Conservation (phyloP, 164 flowering plant species). For the Tetrastigma voinierianum region DNA sequence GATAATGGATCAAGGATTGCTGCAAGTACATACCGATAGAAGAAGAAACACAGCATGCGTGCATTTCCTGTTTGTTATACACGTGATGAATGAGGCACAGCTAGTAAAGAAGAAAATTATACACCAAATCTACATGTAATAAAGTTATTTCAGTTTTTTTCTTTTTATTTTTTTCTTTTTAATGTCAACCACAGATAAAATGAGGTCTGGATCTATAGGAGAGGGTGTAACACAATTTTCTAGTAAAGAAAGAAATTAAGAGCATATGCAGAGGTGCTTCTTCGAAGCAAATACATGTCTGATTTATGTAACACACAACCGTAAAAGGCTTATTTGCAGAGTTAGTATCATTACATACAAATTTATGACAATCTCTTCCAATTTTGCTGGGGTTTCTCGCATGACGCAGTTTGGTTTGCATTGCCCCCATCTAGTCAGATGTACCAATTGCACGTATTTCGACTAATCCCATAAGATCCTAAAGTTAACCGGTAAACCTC, state of each 20-base stretch:
- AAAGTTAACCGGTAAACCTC: too few relatives aligned
- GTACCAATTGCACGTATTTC: too few relatives aligned
- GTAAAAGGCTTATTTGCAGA: constrained; percentile 14
- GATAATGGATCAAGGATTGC: constrained; percentile 5
- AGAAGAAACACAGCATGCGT: constrained; percentile 13
- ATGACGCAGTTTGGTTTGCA: not conserved
- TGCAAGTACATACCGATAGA: constrained; percentile 32
- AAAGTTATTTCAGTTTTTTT: constrained; percentile 18
- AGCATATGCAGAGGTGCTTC: constrained; percentile 18
- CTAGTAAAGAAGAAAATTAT: constrained; percentile 24
- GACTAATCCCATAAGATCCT: too few relatives aligned
- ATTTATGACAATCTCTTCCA: not conserved
- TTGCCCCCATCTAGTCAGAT: not conserved
- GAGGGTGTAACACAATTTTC: constrained; percentile 23
- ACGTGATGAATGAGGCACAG: constrained; percentile 11
- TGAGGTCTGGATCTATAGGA: constrained; percentile 1
- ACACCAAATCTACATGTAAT: constrained; percentile 31
- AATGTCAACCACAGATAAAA: constrained; percentile 9
- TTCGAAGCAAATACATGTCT: constrained; percentile 17
- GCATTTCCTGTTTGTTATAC: constrained; percentile 11
- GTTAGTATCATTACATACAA: constrained; percentile 1
- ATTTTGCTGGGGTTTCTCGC: not conserved
- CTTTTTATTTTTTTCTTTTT: too few relatives aligned
- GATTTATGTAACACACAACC: constrained; percentile 30
- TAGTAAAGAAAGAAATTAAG: constrained; percentile 23